Evolutionary conservation across 2,329 filamentous ascomycete genomes (phyloP), one percentile per base, ranked within the genome.

Genomic region (Paraphoma chrysanthemicola): DNA sequence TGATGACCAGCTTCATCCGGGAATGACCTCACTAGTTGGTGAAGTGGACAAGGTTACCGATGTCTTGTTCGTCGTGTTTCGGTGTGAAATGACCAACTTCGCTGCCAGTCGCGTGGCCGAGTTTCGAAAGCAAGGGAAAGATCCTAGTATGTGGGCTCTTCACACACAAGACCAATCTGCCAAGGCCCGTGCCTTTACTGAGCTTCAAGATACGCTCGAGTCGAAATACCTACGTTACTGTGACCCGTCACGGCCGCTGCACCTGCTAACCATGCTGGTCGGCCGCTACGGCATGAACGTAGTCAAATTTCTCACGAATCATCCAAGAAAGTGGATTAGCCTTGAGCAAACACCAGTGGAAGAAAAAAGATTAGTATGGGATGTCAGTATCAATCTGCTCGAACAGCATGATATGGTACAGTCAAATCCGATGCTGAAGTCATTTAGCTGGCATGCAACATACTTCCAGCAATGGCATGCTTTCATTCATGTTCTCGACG

Each of bases 251-350:
- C 31, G 77, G 90, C 1, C 85, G 86, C 59, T 90, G 86, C 86
- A 83, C 36, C 39, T 57, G 14, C 16, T 89, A 41, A 83, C 83
- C 8, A 85, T 85, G 6, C 88, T 88, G 29, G 81, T 90, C 18
- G 82, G 85, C 2, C 84, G 88, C 9, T 80, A 93, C 29, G 86
- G 92, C 59, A 84, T 91, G 74, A 86, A 87, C 36, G 92, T 91
- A 74, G 85, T 92, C 78, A 90, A 87, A 75, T 82, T 93, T 16
- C 82, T 92, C 58, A 83, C 90, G 3, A 89, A 93, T 68, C 87
- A 92, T 62, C 89, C 89, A 0, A 72, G 72, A 28, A 65, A 70
- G 63, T 78, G 74, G 83, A 85, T 11, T 83, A 85, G 49, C 83
- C 90, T 57, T 85, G 86, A 52, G 79, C 92, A 1, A 89, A 91